Percentiles rank a stretch among this genome's conserved stretches.
Evolutionary conservation across 2,329 filamentous ascomycete species (phyloP).

Genomic region (Aschersonia sp.): DNA sequence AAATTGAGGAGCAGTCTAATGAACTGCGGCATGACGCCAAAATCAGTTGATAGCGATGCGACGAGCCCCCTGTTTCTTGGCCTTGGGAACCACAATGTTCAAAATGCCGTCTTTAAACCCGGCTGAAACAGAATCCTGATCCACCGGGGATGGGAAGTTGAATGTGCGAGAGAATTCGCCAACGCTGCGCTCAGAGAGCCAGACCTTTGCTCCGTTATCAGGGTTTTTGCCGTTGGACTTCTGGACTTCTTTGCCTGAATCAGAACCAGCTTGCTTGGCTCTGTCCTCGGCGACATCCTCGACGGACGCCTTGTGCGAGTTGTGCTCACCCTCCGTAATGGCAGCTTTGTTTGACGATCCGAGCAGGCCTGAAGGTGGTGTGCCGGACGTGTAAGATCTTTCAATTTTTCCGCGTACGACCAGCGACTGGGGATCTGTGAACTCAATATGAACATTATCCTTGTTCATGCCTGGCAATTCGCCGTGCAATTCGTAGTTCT

Average conservation of each 20-base stretch:
- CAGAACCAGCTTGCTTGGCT: conserved; percentile 8
- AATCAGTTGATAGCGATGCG: conserved; percentile 10
- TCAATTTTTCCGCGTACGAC: conserved; percentile 53
- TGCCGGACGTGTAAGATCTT: conserved; percentile 35
- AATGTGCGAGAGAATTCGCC: conserved; percentile 53
- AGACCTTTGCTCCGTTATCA: conserved; percentile 39
- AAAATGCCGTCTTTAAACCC: conserved; percentile 49
- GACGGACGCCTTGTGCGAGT: conserved; percentile 41
- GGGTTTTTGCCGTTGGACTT: conserved; percentile 15
- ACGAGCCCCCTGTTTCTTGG: conserved; percentile 14
- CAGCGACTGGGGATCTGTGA: conserved; percentile 56
- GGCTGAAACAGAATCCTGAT: conserved; percentile 44
- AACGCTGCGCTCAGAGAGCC: conserved; percentile 47
- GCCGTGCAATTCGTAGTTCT: conserved; percentile 58
- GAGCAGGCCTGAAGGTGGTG: conserved; percentile 27
- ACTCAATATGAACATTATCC: conserved; percentile 59
- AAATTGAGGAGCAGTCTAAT: too few species aligned
- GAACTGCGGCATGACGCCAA: too few species aligned
- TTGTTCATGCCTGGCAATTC: conserved; percentile 62
- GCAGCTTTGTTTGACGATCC: conserved; percentile 17
- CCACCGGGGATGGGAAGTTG: conserved; percentile 46
- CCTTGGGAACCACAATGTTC: conserved; percentile 38
- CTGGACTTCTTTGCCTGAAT: conserved; percentile 4
- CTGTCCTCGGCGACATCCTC: conserved; percentile 30
- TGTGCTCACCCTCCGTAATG: conserved; percentile 19